These are phyloP conservation scores for Exutisphaerella laricina DNA, from an alignment of 2,329 filamentous ascomycete genomes.

Conservation along the genomic window DNA sequence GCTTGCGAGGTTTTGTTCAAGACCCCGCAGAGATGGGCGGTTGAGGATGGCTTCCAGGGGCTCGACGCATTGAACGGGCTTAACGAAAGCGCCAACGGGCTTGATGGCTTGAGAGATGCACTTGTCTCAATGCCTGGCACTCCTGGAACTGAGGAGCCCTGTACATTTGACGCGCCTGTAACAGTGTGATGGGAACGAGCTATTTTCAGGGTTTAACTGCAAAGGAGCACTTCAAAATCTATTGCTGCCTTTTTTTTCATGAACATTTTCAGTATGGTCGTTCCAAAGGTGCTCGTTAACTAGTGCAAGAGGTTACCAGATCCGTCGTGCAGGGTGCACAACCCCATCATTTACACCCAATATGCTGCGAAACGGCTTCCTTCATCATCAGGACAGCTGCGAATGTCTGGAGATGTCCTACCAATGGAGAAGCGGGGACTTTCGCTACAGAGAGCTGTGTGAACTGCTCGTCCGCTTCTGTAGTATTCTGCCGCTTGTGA, in stretches of 20 bases:
- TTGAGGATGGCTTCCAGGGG: constrained; percentile 80
- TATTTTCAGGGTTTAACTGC: background rate
- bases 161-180: constrained; percentile 7
- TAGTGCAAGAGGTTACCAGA: background rate
- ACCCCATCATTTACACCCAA: background rate
- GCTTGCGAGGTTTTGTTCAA: constrained; percentile 73
- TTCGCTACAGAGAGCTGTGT: no score
- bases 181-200: constrained; percentile 3
- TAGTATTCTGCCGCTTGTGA: no score
- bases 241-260: background rate
- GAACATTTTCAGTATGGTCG: background rate
- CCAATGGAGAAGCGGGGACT: no score
- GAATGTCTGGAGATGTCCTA: no score
- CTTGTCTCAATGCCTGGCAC: constrained; percentile 19
- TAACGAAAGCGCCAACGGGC: constrained; percentile 25
- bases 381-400: no score
- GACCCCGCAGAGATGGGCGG: constrained; percentile 64
- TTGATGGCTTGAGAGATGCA: constrained; percentile 29
- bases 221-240: background rate
- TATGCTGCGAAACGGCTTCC: background rate
- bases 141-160: constrained; percentile 21
- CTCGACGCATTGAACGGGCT: constrained; percentile 51
- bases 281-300: background rate
- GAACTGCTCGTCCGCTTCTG: no score
- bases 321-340: background rate